These are phyloP conservation scores for Corylus americana DNA, from an alignment of 306 rosid species.

Conservation along the genomic window DNA sequence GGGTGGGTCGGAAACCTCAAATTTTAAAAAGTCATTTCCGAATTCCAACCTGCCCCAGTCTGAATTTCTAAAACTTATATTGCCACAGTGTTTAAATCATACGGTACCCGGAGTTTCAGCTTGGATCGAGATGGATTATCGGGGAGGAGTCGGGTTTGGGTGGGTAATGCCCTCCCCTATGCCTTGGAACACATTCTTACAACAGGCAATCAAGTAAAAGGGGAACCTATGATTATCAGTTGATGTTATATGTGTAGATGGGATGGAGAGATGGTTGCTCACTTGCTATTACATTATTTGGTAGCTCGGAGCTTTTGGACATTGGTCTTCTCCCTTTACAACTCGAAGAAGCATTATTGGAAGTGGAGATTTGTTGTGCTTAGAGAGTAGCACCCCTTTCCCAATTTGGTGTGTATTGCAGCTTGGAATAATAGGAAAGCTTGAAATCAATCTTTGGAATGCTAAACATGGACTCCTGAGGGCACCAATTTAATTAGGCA, in stretches of 20 bases:
- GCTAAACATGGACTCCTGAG: background rate
- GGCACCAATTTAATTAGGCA: background rate
- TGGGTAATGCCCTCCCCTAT: too few relatives aligned
- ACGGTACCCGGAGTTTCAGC: too few relatives aligned
- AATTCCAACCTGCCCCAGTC: too few relatives aligned
- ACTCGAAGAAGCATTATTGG: background rate
- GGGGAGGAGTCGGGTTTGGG: too few relatives aligned
- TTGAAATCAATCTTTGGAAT: background rate
- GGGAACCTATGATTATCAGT: background rate
- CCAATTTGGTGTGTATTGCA: background rate
- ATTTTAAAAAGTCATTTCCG: too few relatives aligned
- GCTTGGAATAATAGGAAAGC: background rate
- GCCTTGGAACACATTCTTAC: too few relatives aligned
- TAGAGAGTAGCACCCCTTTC: background rate
- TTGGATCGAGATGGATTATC: too few relatives aligned
- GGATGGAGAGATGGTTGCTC: background rate
- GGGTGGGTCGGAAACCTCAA: too few relatives aligned
- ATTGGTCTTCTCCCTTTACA: background rate
- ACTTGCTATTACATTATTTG: background rate
- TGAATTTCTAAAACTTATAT: too few relatives aligned
- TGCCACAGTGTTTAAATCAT: too few relatives aligned
- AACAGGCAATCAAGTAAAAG: background rate
- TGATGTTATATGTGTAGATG: background rate
- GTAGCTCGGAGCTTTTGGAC: background rate
- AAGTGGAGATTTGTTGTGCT: constrained; percentile 2